Evolutionary conservation across 192 early-diverging fungal genomes (phyloP).

Genomic region (Podochytrium sp.): DNA sequence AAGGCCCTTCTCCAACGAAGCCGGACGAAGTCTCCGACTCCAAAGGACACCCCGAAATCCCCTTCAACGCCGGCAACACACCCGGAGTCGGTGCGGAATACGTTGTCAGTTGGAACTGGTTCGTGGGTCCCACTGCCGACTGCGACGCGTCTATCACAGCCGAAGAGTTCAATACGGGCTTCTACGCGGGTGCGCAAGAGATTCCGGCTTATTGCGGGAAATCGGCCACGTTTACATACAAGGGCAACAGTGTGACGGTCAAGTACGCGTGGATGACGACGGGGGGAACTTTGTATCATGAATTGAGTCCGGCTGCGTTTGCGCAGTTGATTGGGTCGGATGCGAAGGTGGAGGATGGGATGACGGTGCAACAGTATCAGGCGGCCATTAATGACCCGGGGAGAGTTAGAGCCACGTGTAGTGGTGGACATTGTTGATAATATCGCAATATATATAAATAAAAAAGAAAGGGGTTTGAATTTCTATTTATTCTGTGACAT

Average conservation of each 20-base stretch:
- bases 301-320: conserved; percentile 13
- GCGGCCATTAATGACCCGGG: conserved; percentile 22
- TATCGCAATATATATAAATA: no score
- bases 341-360: background rate
- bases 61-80: background rate
- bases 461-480: no score
- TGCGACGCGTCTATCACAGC: conserved; percentile 23
- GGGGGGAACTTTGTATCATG: conserved; percentile 23
- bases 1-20: background rate
- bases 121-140: conserved; percentile 1
- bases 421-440: background rate
- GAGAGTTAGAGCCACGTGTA: background rate
- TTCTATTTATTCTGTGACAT: no score
- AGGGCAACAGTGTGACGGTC: conserved; percentile 20
- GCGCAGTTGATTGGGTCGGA: conserved; percentile 11
- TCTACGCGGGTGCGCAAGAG: conserved; percentile 28
- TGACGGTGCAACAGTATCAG: background rate
- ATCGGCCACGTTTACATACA: conserved; percentile 23
- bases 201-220: conserved; percentile 16
- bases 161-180: conserved; percentile 19
- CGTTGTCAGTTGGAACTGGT: conserved; percentile 24
- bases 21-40: background rate
- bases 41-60: background rate
- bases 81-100: background rate
- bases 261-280: conserved; percentile 28